Conservation (phyloP, 2,329 filamentous ascomycete species). For the Coccinonectria pachysandricola region DNA sequence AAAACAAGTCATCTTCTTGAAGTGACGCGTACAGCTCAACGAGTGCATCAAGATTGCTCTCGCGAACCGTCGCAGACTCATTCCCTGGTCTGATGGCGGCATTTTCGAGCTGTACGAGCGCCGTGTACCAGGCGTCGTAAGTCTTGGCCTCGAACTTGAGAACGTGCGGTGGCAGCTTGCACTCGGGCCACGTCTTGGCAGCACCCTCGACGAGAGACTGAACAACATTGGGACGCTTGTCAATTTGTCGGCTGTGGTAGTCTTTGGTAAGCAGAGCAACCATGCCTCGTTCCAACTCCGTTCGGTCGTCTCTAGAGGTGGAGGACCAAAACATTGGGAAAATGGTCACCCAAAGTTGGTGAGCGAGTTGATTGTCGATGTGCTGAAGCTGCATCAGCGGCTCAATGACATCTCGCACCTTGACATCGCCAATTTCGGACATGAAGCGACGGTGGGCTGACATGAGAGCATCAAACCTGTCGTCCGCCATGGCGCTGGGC, state of each 20-base stretch:
- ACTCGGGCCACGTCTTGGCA: conserved; percentile 72
- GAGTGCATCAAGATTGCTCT: conserved; percentile 94
- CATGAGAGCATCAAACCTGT: conserved; percentile 72
- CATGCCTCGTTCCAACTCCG: conserved; percentile 82
- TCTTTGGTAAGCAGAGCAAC: conserved; percentile 89
- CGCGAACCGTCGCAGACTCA: conserved; percentile 73
- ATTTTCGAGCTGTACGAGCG: conserved; percentile 80
- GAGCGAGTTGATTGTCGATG: conserved; percentile 67
- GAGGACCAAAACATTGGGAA: conserved; percentile 95
- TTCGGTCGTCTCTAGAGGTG: conserved; percentile 74
- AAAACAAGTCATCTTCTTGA: conserved; percentile 94
- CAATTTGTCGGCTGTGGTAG: conserved; percentile 87
- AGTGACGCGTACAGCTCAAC: conserved; percentile 83
- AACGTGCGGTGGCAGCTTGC: conserved; percentile 90
- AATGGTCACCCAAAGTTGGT: conserved; percentile 80
- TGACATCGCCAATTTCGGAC: conserved; percentile 72
- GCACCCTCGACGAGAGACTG: conserved; percentile 85
- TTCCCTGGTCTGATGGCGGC: conserved; percentile 73
- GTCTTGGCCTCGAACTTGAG: conserved; percentile 91
- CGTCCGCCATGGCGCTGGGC: conserved; percentile 64
- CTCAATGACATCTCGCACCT: conserved; percentile 78
- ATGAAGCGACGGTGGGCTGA: conserved; percentile 73
- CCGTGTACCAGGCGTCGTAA: conserved; percentile 97
- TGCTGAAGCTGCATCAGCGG: conserved; percentile 90
- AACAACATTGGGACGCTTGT: conserved; percentile 90